These are phyloP conservation scores for Filobasidium floriforme DNA, from an alignment of 768 basidiomycete genomes.

Conservation along the genomic window DNA sequence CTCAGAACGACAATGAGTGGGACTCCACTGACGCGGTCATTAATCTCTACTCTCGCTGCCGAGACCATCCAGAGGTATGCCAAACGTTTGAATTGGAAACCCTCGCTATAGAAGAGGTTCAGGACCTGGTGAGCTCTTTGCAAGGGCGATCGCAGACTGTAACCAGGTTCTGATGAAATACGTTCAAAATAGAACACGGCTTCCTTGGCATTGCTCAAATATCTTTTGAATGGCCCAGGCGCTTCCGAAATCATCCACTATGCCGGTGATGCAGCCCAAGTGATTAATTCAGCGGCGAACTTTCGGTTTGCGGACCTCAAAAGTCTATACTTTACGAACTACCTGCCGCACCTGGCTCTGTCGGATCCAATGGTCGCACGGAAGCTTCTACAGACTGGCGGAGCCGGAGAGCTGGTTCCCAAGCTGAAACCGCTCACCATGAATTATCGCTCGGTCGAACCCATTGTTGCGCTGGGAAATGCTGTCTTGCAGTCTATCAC, in stretches of 20 bases:
- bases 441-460: conserved; percentile 7
- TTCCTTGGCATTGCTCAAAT: background rate
- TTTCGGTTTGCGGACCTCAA: conserved; percentile 8
- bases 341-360: background rate
- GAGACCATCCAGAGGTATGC: background rate
- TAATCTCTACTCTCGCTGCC: background rate
- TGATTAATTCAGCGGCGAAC: background rate
- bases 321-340: background rate
- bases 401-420: background rate
- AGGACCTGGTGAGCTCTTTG: conserved; percentile 11
- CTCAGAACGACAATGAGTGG: background rate
- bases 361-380: background rate
- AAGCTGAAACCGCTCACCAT: background rate
- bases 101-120: background rate
- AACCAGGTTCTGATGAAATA: no score
- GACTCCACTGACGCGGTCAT: background rate
- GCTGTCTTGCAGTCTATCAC: background rate
- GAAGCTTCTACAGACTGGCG: background rate
- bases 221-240: conserved; percentile 3
- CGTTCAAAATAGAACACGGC: no score
- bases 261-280: conserved; percentile 7
- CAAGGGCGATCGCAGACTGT: no score
- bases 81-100: background rate
- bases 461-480: conserved; percentile 1
- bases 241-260: background rate